Base-by-base conservation (phyloP, 805 yeast species). In the Clavispora fructus region DNA sequence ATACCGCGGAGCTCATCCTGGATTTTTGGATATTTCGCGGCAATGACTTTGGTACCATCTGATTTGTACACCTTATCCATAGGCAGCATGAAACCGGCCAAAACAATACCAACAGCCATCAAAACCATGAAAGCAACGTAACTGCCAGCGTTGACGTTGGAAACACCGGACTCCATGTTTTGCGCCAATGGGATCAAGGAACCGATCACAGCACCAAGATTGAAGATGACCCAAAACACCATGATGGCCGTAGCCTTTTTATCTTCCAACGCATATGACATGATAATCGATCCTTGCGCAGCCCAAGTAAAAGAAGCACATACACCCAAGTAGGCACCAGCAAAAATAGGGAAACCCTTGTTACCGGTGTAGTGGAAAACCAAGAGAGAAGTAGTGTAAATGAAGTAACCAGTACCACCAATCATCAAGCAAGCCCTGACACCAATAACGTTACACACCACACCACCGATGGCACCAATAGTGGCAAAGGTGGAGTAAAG, bases 131-230 rank as follows among this genome's bases (percentile, higher is more conserved):
- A 80, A 2, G 78, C 84, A 45, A 72, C 72, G 55, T 69, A 80
- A 25, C 84, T 78, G 19, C 79, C 78, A 50, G 75, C 77, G 40
- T 63, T 68, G 39, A 55, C 65, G 27, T 49, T 47, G 11, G 71
- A 62, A 23, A 61, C 55, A 6, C 61, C 63, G 43, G 65, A 64
- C 42, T 75, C 58, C 54, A 79, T 60, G 54, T 75, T 78, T 55
- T 77, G 71, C 39, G 72, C 80, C 57, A 80, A 71, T n/a, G 85
- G 83, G 52, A 80, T 74, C 39, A 77, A 63, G 13, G 78, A 64
- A 40, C 85, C 85, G 52, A 80, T 76, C 44, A 80, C 84, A 11
- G 79, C 80, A 59, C 85, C 85, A 50, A 78, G 62, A 62, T 79
- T 78, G 68, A 80, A 80, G 45, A 80, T 78, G 51, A 76, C 68